phyloP scores from a whole-genome alignment of 495 filamentous ascomycete species.

The Penicillium longicatenatum region DNA sequence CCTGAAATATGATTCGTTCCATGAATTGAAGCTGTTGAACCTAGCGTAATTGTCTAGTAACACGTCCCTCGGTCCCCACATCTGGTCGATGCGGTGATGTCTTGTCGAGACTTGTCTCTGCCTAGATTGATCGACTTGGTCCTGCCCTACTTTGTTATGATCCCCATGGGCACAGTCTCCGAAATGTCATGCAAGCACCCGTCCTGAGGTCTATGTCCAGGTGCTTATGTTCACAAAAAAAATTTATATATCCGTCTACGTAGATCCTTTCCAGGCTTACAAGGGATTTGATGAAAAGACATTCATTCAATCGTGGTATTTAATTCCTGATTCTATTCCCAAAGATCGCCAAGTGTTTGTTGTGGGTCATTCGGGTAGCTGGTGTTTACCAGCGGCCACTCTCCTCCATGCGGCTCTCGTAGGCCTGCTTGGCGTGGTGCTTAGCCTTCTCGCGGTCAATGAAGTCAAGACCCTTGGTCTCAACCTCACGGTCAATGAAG shows the following conservation, averaged over 20 bases:
- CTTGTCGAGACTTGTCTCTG: neutral
- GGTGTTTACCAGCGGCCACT: constrained; percentile 15
- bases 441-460: constrained; percentile 70
- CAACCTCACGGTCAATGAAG: constrained; percentile 71
- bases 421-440: constrained; percentile 58
- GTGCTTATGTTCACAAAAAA: neutral
- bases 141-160: neutral
- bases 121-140: neutral
- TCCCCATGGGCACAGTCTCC: neutral
- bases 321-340: neutral
- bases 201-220: neutral
- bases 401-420: constrained; percentile 33
- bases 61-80: too few relatives aligned
- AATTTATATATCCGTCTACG: neutral
- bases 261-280: neutral
- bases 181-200: neutral
- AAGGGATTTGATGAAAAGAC: neutral
- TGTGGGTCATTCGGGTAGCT: neutral
- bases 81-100: too few relatives aligned
- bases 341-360: neutral
- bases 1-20: neutral
- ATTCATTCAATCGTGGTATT: neutral
- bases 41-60: too few relatives aligned
- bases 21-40: too few relatives aligned
- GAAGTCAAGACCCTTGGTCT: constrained; percentile 72